Conservation (phyloP, 441 rosid genomes). For the Adansonia rubrostipa region DNA sequence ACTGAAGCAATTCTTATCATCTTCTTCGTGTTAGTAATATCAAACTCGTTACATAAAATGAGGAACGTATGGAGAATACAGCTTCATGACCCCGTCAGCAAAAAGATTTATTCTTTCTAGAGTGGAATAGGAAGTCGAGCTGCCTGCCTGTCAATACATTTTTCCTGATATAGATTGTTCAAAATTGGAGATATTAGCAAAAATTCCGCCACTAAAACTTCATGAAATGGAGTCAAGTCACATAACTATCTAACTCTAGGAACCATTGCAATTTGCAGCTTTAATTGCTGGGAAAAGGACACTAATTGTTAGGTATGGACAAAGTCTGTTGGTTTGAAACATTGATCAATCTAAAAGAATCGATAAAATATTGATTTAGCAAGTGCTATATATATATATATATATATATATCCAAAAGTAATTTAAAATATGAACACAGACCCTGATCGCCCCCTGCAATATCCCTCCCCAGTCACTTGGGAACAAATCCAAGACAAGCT, state of each 20-base stretch:
- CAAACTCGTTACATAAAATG: neutral
- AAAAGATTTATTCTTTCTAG: neutral
- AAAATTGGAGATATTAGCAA: neutral
- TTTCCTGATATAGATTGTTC: neutral
- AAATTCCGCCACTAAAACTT: neutral
- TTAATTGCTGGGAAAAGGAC: neutral
- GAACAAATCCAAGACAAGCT: no score
- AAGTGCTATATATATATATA: no score
- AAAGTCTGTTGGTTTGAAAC: neutral
- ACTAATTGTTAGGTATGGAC: neutral
- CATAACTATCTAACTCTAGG: neutral
- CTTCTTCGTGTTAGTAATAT: neutral
- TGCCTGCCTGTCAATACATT: neutral
- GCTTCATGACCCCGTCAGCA: neutral
- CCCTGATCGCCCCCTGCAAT: no score
- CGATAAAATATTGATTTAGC: no score
- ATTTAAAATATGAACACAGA: no score
- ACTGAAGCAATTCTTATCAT: neutral
- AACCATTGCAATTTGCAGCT: neutral
- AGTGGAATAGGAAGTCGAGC: neutral
- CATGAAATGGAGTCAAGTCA: neutral
- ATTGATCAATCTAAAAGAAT: no score
- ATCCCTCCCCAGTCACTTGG: no score
- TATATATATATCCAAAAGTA: no score
- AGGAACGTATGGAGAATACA: neutral